phyloP scores from a whole-genome alignment of 2,329 filamentous ascomycete species.

The Neofusicoccum parvum region DNA sequence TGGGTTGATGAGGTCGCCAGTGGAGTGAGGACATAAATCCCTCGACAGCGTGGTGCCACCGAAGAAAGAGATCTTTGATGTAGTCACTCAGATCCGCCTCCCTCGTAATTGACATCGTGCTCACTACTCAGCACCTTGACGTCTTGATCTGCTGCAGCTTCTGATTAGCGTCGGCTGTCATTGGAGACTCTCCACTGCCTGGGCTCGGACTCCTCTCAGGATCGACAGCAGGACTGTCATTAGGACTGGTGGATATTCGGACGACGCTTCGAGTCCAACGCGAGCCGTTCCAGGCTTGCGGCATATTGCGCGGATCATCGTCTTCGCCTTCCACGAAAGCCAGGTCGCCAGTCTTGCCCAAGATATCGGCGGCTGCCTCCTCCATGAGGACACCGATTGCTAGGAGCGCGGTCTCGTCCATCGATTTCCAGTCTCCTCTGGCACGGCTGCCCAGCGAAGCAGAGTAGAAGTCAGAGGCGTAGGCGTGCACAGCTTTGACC shows the following conservation, averaged over 20 bases:
- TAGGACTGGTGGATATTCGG: not conserved
- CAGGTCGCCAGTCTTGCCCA: constrained; percentile 69
- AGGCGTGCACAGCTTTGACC: constrained; percentile 68
- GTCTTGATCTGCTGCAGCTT: too few species aligned
- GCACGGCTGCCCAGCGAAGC: constrained; percentile 25
- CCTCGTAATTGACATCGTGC: too few species aligned
- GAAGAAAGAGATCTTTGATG: not conserved
- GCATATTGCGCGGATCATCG: not conserved
- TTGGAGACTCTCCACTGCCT: not conserved
- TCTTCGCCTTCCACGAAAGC: constrained; percentile 66
- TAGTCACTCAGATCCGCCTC: not conserved
- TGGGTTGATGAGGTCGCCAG: not conserved
- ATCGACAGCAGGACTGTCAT: not conserved
- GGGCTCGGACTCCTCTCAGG: not conserved
- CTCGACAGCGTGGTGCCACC: not conserved
- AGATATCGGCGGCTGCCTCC: constrained; percentile 62
- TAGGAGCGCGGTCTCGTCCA: constrained; percentile 78
- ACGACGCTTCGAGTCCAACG: constrained; percentile 16
- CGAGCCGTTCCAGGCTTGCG: not conserved
- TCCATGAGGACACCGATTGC: constrained; percentile 76
- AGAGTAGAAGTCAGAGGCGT: constrained; percentile 67
- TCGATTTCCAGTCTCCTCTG: constrained; percentile 56
- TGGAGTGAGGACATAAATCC: not conserved
- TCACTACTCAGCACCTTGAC: too few species aligned
- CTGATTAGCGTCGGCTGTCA: too few species aligned